Base-by-base conservation (phyloP, 495 filamentous ascomycete genomes). In the Cryomyces minteri region DNA sequence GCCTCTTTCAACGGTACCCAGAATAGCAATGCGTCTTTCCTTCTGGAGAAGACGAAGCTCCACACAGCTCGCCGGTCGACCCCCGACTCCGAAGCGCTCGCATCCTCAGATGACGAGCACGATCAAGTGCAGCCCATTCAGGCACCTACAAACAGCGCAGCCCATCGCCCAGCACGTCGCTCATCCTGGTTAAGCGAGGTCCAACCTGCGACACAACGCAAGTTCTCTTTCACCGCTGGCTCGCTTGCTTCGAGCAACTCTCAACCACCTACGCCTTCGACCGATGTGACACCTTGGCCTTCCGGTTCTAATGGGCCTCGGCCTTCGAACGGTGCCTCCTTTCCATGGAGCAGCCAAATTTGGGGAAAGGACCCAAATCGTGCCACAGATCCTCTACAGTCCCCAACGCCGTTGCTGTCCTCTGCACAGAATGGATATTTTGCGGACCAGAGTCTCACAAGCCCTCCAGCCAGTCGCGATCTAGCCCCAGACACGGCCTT, bases 51-150 rank as follows among this genome's bases (percentile, higher is more conserved):
- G 12, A 38, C 9, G 9, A 38, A 38, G 12, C 9, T 38, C 34
- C 9, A 14, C 9, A 38, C 37, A 40, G 63, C 75, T 37, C 76
- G 82, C 51, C 79, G 80, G 45, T 85, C 85, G 12, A 94, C 88
- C 5, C 88, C 88, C 11, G 88, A 94, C 55, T 94, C 87, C 5
- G 88, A 95, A 56, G 88, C 87, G 38, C 65, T 95, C 41, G 84
- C 82, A 34, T 94, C 87, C 48, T 94, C 88, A 4, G 88, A 95
- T 56, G 88, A 95, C 54, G 88, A 95, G 57, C 71, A 65, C 32
- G 86, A 80, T 40, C 50, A 60, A 38, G 70, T 65, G 46, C 68
- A 67, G 36, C 69, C 39, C 9, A 36, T 36, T 47, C 39, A 32
- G 31, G 36, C 8, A 31, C 54, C 44, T 43, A 45, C 41, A 49